Base-by-base conservation (phyloP, 805 yeast genomes). In the Sugiyamaella floridensis region DNA sequence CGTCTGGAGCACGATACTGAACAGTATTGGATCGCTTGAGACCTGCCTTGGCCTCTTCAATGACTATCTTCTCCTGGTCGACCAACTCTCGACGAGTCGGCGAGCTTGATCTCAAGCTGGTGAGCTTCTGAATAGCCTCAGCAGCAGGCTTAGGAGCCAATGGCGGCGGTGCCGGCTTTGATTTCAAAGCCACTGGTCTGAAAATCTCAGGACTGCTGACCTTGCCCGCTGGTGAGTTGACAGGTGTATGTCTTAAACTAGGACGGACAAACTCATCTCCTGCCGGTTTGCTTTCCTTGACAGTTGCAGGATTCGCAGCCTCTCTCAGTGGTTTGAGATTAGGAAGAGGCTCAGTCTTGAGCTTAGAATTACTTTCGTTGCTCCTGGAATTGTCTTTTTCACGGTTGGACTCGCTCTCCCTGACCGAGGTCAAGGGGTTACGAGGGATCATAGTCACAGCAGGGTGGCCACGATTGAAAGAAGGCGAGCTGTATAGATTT, bases 1-100 rank as follows among this genome's bases (percentile, higher is more conserved):
- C 53, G 40, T 60, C 63, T 1, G 56, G 57, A 5, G 60, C 55
- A 18, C 55, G 45, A 45, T 53, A 52, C 28, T 57, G 58, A 18
- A 49, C 50, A 20, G 63, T 61, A 26, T 48, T 50, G n/a, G 60
- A 54, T 22, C 58, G 40, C 15, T 53, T 50, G 28, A 61, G 55
- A 5, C 57, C 55, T 14, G 57, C 52, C 48, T 53, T 56, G 14
- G 58, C 60, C 40, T 51, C 44, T 2, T 51, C 54, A 6, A 61
- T 47, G 1, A 55, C 49, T 28, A 59, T 61, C 32, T 56, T 55
- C 11, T 29, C 57, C 18, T 55, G 58, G 46, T 60, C 60, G 10
- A 40, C 32, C 9, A 45, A 19, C 22, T 43, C 53, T 11, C 15
- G 47, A 34, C 29, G 57, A 41, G 26, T 48, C 11, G 53, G 60